Evolutionary conservation across 495 filamentous ascomycete genomes (phyloP).

Genomic region (Glutinoglossum americanum): DNA sequence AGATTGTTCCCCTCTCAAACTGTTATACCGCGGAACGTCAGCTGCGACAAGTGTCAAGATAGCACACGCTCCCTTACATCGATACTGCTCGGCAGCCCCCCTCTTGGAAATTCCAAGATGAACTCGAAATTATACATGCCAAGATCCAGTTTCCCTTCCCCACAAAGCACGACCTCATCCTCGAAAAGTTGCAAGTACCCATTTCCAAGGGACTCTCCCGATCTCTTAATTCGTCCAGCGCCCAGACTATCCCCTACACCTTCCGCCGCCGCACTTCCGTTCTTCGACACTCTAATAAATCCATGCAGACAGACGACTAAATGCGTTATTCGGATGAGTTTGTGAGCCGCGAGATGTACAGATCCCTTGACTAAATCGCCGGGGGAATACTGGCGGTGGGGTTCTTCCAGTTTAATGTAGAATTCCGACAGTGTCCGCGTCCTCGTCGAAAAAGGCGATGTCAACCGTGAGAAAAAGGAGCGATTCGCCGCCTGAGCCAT

Average conservation of each 20-base stretch:
- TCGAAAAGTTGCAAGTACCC: conserved; percentile 73
- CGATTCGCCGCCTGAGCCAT: neutral
- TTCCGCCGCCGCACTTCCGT: conserved; percentile 43
- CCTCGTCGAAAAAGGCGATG: conserved; percentile 37
- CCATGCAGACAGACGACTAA: conserved; percentile 74
- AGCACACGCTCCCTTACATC: conserved; percentile 38
- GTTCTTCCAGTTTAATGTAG: conserved; percentile 61
- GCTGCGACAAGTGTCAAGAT: neutral
- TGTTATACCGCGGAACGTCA: conserved; percentile 14
- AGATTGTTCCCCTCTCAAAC: conserved; percentile 90
- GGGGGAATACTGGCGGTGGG: conserved; percentile 63
- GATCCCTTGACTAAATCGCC: conserved; percentile 47
- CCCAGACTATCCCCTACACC: conserved; percentile 24
- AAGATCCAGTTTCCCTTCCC: conserved; percentile 66
- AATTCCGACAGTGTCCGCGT: conserved; percentile 64
- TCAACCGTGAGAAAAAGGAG: conserved; percentile 32
- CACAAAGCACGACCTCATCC: conserved; percentile 76
- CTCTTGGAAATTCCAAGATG: conserved; percentile 58
- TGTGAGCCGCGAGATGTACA: conserved; percentile 61
- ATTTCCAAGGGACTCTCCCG: conserved; percentile 52
- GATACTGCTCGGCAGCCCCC: conserved; percentile 74
- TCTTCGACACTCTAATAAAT: conserved; percentile 70
- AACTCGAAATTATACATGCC: conserved; percentile 87
- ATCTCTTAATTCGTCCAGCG: conserved; percentile 17
- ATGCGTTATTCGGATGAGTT: conserved; percentile 74